Base-by-base conservation (phyloP, 2,329 filamentous ascomycete genomes). In the Sporothrix humicola region DNA sequence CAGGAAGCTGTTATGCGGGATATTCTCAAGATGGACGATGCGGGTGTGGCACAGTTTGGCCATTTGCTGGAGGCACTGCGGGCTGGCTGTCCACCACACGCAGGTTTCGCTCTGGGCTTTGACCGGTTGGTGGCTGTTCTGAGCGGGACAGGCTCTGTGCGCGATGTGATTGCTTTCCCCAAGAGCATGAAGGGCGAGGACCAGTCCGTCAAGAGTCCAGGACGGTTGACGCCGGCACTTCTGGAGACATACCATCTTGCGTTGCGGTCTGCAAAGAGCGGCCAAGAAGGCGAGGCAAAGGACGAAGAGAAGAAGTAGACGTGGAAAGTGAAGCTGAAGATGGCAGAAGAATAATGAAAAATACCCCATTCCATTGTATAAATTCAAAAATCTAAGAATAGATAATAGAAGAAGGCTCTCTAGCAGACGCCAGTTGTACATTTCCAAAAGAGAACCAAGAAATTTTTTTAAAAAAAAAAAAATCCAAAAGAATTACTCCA, bases 121-220 rank as follows among this genome's bases (percentile, higher is more conserved):
- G 96, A 99, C 81, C 87, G 96, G 3, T 82, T 99, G 68, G 87
- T 96, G 54, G 92, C 95, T 0, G 84, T 97, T 0, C 88, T 99
- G 85, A 88, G 92, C 26, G 92, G 91, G 1, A 91, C 88, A 46
- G 87, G 92, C 12, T 94, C 92, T 1, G 92, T 99, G 2, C 86
- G 93, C 74, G 95, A 99, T 83, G 95, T 99, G 1, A 98, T 99
- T 81, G 95, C 95, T 0, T 99, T 99, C 79, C 97, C 96, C 0
- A 99, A 99, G 85, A 95, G 90, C 75, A 94, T 94, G 75, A 94
- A 91, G 80, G 95, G 96, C 0, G 93, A 97, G 79, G 96, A 99
- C 82, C 82, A 90, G 73, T 88, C 97, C 81, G 93, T 97, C 2
- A 90, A 89, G 77, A 93, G 93, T 75, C 96, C 96, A 0, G 90